phyloP scores from a whole-genome alignment of 306 rosid species.

The Cajanus cajan region DNA sequence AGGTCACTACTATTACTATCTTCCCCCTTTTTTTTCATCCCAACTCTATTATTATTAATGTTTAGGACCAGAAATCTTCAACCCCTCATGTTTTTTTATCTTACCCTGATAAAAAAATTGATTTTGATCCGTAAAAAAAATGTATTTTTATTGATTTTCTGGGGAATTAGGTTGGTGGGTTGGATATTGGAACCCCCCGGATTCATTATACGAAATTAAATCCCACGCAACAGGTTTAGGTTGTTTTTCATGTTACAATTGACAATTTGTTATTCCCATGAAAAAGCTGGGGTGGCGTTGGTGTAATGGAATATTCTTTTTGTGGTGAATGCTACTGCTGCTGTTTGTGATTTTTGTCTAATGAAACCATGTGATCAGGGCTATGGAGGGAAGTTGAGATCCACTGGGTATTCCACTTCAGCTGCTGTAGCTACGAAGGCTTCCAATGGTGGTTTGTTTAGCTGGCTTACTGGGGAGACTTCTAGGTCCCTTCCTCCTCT shows the following conservation, averaged over 20 bases:
- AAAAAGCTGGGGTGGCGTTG: neutral
- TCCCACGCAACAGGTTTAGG: neutral
- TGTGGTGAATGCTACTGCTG: constrained; percentile 9
- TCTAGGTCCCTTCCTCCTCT: constrained; percentile 62
- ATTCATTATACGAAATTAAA: constrained; percentile 12
- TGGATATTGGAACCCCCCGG: neutral
- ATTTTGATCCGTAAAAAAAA: constrained; percentile 10
- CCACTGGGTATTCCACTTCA: constrained; percentile 60
- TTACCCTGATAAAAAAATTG: neutral
- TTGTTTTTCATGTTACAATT: neutral
- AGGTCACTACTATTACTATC: constrained; percentile 47
- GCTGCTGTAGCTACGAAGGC: constrained; percentile 56
- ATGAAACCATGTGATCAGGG: constrained; percentile 44
- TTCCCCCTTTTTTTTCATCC: neutral
- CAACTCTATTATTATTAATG: neutral
- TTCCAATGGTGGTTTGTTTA: constrained; percentile 63
- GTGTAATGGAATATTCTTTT: neutral
- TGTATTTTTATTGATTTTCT: neutral
- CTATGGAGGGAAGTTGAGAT: constrained; percentile 53
- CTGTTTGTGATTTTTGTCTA: neutral
- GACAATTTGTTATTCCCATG: neutral
- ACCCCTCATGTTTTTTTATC: neutral
- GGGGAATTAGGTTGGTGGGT: neutral
- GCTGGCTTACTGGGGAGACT: constrained; percentile 75
- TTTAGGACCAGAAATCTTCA: neutral